Evolutionary conservation across 768 basidiomycete genomes (phyloP), one percentile per base, ranked within the genome.

Genomic region (Rickenella mellea): DNA sequence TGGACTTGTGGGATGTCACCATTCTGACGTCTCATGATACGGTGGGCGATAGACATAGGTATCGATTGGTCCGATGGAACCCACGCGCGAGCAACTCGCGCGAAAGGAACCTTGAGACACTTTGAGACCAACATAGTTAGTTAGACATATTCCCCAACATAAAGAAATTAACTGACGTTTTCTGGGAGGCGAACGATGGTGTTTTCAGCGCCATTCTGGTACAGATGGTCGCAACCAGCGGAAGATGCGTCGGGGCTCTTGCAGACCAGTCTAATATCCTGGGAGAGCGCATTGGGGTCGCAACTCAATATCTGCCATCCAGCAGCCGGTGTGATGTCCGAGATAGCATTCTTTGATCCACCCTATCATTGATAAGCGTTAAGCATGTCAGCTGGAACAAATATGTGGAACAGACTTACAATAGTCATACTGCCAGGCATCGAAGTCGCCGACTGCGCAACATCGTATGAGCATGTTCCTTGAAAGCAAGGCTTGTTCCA

Each of bases 181-280:
- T 76, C 66, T 4, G 76, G 75, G 8, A 78, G 52, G 17, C 74
- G 64, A 25, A 76, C 73, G 20, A 78, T 55, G 46, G 71, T 76
- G 44, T 66, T 68, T 14, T 61, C 67, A 0, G 71, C 62, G 17
- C 60, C 65, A 25, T 51, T 53, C 26, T 56, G 54, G 43, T 60
- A 67, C 10, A 74, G 55, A 41, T 69, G 70, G 21, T 54, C 54
- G 51, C 71, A 74, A 6, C 55, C 54, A 14, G 41, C 31, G 17
- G 51, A 43, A 10, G 19, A 6, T 11, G 56, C 52, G 27, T 46
- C 46, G 32, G 59, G 55, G 14, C 52, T 48, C 45, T 53, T 52
- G 56, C 74, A 76, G 3, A 73, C 71, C n/a, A 73, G 62, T 7
- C 71, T 68, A 38, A 74, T 66, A 35, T 73, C 68, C 48, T 75